These are phyloP conservation scores for Lanmaoa rubissima DNA, from an alignment of 768 basidiomycete species.

Conservation along the genomic window DNA sequence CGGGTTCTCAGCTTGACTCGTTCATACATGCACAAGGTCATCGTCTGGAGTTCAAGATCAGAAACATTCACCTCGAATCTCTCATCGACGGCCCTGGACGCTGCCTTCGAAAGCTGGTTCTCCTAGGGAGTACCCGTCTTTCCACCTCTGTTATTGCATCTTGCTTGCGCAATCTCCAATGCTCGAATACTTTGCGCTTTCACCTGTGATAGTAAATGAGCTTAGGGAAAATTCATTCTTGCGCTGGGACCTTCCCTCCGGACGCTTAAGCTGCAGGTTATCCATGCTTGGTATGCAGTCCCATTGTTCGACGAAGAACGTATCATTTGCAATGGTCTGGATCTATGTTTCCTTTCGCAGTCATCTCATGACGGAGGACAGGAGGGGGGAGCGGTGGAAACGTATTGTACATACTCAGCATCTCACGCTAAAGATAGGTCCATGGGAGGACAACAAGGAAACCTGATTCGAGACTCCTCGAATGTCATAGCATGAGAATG, in stretches of 20 bases:
- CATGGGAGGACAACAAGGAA: slow-evolving; percentile 29
- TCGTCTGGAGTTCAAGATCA: slow-evolving; percentile 37
- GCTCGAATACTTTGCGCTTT: slow-evolving; percentile 38
- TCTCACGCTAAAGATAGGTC: slow-evolving; percentile 25
- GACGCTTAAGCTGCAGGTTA: slow-evolving; percentile 37
- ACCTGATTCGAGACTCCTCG: background rate
- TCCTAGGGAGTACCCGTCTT: slow-evolving; percentile 36
- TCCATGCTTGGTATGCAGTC: slow-evolving; percentile 34
- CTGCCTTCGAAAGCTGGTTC: slow-evolving; percentile 33
- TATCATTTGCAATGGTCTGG: slow-evolving; percentile 31
- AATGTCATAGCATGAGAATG: background rate
- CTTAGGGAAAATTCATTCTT: slow-evolving; percentile 32
- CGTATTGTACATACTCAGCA: slow-evolving; percentile 23
- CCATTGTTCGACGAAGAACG: slow-evolving; percentile 34
- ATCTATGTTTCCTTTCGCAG: slow-evolving; percentile 20
- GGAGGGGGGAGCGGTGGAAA: slow-evolving; percentile 25
- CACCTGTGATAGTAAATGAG: slow-evolving; percentile 36
- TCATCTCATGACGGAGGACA: slow-evolving; percentile 21
- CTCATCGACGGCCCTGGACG: slow-evolving; percentile 21
- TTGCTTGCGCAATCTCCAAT: slow-evolving; percentile 23
- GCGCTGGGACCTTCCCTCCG: slow-evolving; percentile 29
- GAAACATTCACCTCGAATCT: slow-evolving; percentile 34
- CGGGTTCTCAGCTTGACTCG: slow-evolving; percentile 29
- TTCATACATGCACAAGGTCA: slow-evolving; percentile 37
- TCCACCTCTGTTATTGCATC: slow-evolving; percentile 28